Evolutionary conservation across 2,329 filamentous ascomycete genomes (phyloP).

Genomic region (Pseudopyricularia cyperi): DNA sequence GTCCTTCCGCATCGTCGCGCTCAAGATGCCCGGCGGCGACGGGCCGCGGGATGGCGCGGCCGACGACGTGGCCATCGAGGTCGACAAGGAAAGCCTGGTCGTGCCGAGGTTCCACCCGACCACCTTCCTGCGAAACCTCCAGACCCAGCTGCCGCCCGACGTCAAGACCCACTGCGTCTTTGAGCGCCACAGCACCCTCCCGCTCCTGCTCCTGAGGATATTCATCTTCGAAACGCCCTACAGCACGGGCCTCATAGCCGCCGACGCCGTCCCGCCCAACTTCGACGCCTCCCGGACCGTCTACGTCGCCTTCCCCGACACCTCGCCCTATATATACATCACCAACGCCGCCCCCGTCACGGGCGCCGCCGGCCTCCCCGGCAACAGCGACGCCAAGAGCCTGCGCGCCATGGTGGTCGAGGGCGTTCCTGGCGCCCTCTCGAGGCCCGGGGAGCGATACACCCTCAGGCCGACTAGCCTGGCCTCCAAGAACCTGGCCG

Average conservation of each 20-base stretch:
- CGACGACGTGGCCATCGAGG: conserved; percentile 22
- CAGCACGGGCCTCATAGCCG: conserved; percentile 41
- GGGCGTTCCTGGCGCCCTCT: conserved; percentile 72
- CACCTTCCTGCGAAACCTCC: conserved; percentile 65
- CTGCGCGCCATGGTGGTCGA: conserved; percentile 61
- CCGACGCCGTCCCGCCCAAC: conserved; percentile 17
- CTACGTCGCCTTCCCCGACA: conserved; percentile 72
- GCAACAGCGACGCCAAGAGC: conserved; percentile 40
- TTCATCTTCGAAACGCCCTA: conserved; percentile 75
- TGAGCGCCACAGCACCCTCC: conserved; percentile 54
- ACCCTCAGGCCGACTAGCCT: conserved; percentile 55
- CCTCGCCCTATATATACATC: conserved; percentile 62
- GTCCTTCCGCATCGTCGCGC: conserved; percentile 43
- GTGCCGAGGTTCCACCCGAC: conserved; percentile 68
- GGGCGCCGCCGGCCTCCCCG: conserved; percentile 9
- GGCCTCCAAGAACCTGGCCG: conserved; percentile 56
- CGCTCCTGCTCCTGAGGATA: conserved; percentile 63
- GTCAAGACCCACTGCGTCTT: conserved; percentile 78
- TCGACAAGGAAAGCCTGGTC: conserved; percentile 31
- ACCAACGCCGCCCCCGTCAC: conserved; percentile 30
- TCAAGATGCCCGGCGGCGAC: conserved; percentile 25
- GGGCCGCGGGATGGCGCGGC: background rate
- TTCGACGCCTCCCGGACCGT: conserved; percentile 59
- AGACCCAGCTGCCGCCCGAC: conserved; percentile 60
- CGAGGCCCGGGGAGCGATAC: conserved; percentile 59